Base-by-base conservation (phyloP, 2,329 filamentous ascomycete genomes). In the Xenoacremonium recifei region DNA sequence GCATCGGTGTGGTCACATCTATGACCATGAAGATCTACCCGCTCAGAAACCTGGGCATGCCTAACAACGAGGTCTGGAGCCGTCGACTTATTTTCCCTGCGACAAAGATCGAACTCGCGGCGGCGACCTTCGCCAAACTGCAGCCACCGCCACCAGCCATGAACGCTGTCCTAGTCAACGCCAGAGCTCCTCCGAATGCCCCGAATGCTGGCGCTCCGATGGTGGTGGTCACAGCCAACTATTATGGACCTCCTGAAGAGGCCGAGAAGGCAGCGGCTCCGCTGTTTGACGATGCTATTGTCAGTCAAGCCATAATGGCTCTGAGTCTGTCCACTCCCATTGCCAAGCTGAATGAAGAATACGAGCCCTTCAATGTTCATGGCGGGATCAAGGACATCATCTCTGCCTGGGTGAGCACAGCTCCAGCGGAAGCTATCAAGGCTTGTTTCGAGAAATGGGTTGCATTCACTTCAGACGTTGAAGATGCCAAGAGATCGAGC, bases 1-100 rank as follows among this genome's bases (percentile, higher is more conserved):
- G 66, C 1, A 39, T 68, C 0, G 58, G 62, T 2, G 53, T 66
- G 5, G 51, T 68, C 9, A 60, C 57, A 0, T 48, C 57, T n/a
- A 21, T 61, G 0, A 64, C 51, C 1, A 48, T 65, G 7, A 42
- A 42, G 1, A 49, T 40, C 0, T 62, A 55, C 15, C 49, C 51
- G 5, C 44, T 68, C 0, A 41, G 53, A 0, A 23, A 29, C 5
- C 54, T 68, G 6, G 35, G 46, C n/a, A 43, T 68, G 37, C 38
- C 50, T 0, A 54, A 59, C 1, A 39, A 58, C 31, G 61, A 59
- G 18, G 44, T 67, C 23, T 68, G 65, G 66, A 47, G 45, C 0
- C 55, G 64, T 1, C 50, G 53, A 3, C 44, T 63, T 2, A 48
- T 65, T 0, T 65, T 67, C 30, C 54, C 62, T 0, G 43, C 51